A percentile compares a stretch with the other conserved stretches of the same genome.
Evolutionary conservation across 78 protist genomes (phyloP).

Genomic region (Trichosphaerium sp.): DNA sequence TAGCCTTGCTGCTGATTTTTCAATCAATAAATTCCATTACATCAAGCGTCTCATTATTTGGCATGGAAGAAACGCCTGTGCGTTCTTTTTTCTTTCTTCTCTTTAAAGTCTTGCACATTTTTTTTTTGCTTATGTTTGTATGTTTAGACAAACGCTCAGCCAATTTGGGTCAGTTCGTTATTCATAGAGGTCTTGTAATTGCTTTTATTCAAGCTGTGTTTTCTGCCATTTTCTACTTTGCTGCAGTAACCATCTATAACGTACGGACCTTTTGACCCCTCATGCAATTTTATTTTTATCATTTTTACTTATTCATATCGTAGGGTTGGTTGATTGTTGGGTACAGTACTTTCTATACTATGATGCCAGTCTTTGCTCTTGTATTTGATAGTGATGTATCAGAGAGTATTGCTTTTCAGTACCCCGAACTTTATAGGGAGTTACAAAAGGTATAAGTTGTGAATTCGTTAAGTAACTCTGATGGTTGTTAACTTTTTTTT

Average conservation of each 20-base stretch:
- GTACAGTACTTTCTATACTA: constrained; percentile 86
- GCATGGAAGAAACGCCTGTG: constrained; percentile 85
- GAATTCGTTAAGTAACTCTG: background rate
- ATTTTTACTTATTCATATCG: background rate
- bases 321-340: constrained; percentile 64
- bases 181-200: constrained; percentile 96
- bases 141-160: constrained; percentile 61
- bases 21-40: constrained; percentile 77
- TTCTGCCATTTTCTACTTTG: constrained; percentile 80
- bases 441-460: constrained; percentile 56
- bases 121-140: background rate
- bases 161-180: constrained; percentile 76
- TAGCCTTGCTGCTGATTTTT: constrained; percentile 90
- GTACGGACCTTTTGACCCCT: constrained; percentile 22
- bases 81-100: background rate
- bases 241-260: constrained; percentile 81
- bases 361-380: constrained; percentile 87
- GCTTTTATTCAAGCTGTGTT: constrained; percentile 89
- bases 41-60: constrained; percentile 61
- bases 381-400: constrained; percentile 81
- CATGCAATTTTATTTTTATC: background rate
- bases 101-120: background rate
- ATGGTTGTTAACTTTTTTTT: background rate
- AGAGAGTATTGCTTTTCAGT: constrained; percentile 45
- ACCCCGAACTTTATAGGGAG: constrained; percentile 90